These are phyloP conservation scores for Physcomitrium patens DNA, from an alignment of 225 moss, liverwort and hornwort species.

Conservation along the genomic window DNA sequence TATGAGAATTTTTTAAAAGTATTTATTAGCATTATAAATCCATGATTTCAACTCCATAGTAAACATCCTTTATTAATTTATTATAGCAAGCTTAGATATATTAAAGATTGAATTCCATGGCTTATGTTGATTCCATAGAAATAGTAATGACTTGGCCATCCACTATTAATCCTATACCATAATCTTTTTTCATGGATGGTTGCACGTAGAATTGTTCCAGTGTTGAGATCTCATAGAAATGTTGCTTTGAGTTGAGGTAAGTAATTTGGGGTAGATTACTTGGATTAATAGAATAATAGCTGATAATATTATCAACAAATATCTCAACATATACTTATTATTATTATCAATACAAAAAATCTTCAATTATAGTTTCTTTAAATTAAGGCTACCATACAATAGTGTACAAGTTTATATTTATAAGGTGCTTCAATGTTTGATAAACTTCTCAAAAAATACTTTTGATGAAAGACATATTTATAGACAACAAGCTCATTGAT, in stretches of 20 bases:
- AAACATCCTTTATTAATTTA: slow-evolving; percentile 63
- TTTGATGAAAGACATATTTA: too few species aligned
- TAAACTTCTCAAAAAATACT: background rate
- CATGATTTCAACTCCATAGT: slow-evolving; percentile 61
- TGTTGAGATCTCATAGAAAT: slow-evolving; percentile 1
- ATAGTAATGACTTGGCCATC: slow-evolving; percentile 3
- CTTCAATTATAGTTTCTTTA: too few species aligned
- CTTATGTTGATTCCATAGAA: slow-evolving; percentile 40
- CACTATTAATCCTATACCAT: slow-evolving; percentile 24
- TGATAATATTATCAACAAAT: slow-evolving; percentile 28
- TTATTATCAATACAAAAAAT: slow-evolving; percentile 13
- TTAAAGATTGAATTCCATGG: slow-evolving; percentile 38
- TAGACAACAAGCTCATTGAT: too few species aligned
- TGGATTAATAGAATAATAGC: slow-evolving; percentile 21
- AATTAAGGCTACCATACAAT: background rate
- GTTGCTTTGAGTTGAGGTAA: slow-evolving; percentile 5
- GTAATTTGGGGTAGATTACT: slow-evolving; percentile 18
- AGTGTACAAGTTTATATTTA: background rate
- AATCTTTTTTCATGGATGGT: slow-evolving; percentile 21
- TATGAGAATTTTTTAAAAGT: background rate
- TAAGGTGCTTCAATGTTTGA: background rate
- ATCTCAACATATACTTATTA: slow-evolving; percentile 13
- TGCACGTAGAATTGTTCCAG: background rate
- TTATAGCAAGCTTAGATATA: slow-evolving; percentile 73
- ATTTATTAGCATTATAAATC: slow-evolving; percentile 93